Evolutionary conservation across 192 early-diverging fungal species (phyloP).

Genomic region (Kickxella alabastrina): DNA sequence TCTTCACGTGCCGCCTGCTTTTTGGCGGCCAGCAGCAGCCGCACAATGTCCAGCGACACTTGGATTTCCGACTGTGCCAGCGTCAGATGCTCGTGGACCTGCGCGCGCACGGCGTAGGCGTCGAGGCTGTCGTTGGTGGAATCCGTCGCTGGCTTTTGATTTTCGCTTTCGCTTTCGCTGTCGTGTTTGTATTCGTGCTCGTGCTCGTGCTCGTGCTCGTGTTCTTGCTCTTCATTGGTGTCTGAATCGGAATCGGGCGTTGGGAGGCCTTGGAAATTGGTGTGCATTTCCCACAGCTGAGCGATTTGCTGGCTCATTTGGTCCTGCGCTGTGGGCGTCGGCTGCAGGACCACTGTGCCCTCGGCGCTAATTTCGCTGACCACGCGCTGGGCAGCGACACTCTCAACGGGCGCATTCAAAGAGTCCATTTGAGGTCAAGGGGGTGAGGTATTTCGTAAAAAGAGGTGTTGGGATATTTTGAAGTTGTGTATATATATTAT

Average conservation of each 20-base stretch:
- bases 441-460: not conserved
- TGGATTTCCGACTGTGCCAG: slow-evolving; percentile 47
- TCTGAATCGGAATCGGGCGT: slow-evolving; percentile 8
- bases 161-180: not conserved
- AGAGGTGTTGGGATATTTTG: too few relatives aligned
- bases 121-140: slow-evolving; percentile 12
- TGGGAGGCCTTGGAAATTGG: slow-evolving; percentile 29
- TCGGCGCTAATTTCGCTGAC: slow-evolving; percentile 23
- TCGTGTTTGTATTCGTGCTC: too few relatives aligned
- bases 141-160: not conserved
- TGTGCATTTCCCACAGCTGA: slow-evolving; percentile 39
- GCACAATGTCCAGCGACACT: slow-evolving; percentile 44
- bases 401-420: slow-evolving; percentile 21
- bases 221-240: too few relatives aligned
- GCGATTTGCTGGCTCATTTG: slow-evolving; percentile 36
- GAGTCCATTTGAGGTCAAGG: not conserved
- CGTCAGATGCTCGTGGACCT: slow-evolving; percentile 32
- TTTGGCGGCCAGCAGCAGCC: slow-evolving; percentile 37
- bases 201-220: too few relatives aligned
- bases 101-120: slow-evolving; percentile 29
- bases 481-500: too few relatives aligned
- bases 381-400: slow-evolving; percentile 11
- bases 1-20: slow-evolving; percentile 14
- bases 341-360: slow-evolving; percentile 16
- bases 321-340: slow-evolving; percentile 20